Evolutionary conservation across 768 basidiomycete species (phyloP), one percentile per base, ranked within the genome.

Genomic region (Mycena crocata): DNA sequence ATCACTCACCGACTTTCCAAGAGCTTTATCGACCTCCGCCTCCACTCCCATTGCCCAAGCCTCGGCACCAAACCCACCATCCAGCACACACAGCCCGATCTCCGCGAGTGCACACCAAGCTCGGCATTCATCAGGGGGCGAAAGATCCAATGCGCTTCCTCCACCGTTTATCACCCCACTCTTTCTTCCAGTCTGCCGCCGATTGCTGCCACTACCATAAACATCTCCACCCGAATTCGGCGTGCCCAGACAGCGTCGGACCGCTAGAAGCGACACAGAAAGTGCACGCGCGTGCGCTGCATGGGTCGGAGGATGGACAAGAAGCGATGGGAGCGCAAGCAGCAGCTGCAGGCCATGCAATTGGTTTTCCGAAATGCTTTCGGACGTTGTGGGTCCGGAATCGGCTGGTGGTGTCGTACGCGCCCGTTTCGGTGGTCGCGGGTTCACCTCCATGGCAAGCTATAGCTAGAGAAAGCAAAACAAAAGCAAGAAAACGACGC

Each of bases 51-150:
- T 70, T n/a, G 85, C 78, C 86, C 86, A 83, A 45, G 73, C 54
- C 74, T 84, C 66, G 63, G 80, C 81, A 3, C 76, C 77, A 52
- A 85, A 78, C 28, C 87, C 85, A 24, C 86, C 83, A 19, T 77
- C 75, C 51, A 87, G 82, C 46, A 87, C 82, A 64, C 81, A 81
- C 73, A 93, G 82, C 4, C 91, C 92, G 2, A 92, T 71, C 75
- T 94, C 93, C 0, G 88, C 92, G 0, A 93, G 69, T 13, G 85
- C 85, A 1, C 88, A 88, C 87, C 90, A 93, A 1, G 91, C 91
- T 10, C 88, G 81, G 72, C 91, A 93, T 71, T 93, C 92, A 12
- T 70, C 68, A 14, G 61, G 60, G 45, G 61, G 64, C 9, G 56
- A 48, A 17, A 66, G 59, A 35, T 66, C 61, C 37, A 46, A 44